Percentiles rank a stretch among this genome's conserved stretches.
phyloP scores from a whole-genome alignment of 2,329 filamentous ascomycete species.

The Bipolaris bicolor region DNA sequence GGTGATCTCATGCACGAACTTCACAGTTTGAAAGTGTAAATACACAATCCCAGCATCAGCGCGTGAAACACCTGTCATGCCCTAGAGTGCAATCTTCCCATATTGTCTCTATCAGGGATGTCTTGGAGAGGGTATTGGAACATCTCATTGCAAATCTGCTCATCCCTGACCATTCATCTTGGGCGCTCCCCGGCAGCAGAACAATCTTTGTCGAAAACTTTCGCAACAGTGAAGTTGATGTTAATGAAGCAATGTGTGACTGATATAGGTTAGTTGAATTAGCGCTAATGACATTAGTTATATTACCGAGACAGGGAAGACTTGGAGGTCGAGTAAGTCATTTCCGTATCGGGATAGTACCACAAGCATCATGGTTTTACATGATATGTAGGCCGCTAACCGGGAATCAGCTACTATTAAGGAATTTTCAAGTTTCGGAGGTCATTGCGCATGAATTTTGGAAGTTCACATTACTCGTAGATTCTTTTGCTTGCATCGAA shows the following conservation, averaged over 20 bases:
- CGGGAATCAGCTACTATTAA: too few species aligned
- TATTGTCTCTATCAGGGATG: constrained; percentile 8
- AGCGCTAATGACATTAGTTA: too few species aligned
- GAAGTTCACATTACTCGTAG: too few species aligned
- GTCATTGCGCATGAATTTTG: too few species aligned
- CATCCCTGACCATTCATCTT: constrained; percentile 27
- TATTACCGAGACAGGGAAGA: too few species aligned
- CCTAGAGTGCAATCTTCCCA: background rate
- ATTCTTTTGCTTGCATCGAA: too few species aligned
- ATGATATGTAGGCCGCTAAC: too few species aligned
- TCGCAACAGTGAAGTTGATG: constrained; percentile 49
- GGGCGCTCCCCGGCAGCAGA: constrained; percentile 39
- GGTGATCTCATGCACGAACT: constrained; percentile 12
- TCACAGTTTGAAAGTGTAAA: constrained; percentile 17
- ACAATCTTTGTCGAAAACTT: constrained; percentile 52
- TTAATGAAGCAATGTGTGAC: constrained; percentile 41
- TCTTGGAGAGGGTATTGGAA: constrained; percentile 8
- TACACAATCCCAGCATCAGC: constrained; percentile 12
- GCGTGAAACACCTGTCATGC: constrained; percentile 14
- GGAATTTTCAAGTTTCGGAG: too few species aligned
- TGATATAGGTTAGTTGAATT: background rate
- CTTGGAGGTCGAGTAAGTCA: too few species aligned
- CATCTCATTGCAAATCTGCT: constrained; percentile 17
- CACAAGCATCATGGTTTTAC: too few species aligned
- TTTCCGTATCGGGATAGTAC: too few species aligned